Evolutionary conservation across 441 rosid genomes (phyloP), one percentile per base, ranked within the genome.

Genomic region (Adansonia gregorii): DNA sequence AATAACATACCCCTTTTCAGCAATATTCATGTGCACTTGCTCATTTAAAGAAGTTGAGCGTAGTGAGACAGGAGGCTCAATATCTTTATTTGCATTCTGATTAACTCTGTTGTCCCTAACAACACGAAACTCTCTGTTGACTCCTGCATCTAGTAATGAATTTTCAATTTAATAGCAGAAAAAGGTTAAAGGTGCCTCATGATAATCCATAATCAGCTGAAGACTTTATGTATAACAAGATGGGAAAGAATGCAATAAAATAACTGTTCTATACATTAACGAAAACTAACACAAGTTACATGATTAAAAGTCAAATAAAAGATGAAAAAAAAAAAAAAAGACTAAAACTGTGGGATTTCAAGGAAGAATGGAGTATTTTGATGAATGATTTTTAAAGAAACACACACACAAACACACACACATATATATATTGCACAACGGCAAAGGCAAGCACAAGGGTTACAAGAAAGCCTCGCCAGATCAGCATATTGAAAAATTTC

Each of bases 71-170:
- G 85, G 80, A 82, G 89, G 86, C 73, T 87, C 86, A 56, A 49
- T 58, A 72, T 92, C 94, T 77, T 63, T 78, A 80, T 69, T 80
- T 64, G 79, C 73, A 82, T 82, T 86, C 24, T 74, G 83, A 71
- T 80, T 91, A 74, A 88, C 84, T 83, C 97, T 90, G 83, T 93
- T 93, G 86, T 95, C 97, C 76, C 90, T 88, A 76, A 93, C 94
- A 78, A 93, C 86, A 52, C 96, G 98, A 81, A 93, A 95, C 87
- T 89, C 92, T 85, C 87, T 87, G 83, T 45, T 91, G 64, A 84
- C 48, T 78, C 92, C 86, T 82, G 86, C 89, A 88, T 55, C 77
- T 61, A 75, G 75, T 73, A 84, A 73, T 43, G 67, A 65, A 31
- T 48, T 35, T 46, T 59, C 66, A 72, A 45, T 78, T 77, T 78